Conservation (phyloP, 192 early-diverging fungal genomes). For the Borealophlyctis nickersoniae region DNA sequence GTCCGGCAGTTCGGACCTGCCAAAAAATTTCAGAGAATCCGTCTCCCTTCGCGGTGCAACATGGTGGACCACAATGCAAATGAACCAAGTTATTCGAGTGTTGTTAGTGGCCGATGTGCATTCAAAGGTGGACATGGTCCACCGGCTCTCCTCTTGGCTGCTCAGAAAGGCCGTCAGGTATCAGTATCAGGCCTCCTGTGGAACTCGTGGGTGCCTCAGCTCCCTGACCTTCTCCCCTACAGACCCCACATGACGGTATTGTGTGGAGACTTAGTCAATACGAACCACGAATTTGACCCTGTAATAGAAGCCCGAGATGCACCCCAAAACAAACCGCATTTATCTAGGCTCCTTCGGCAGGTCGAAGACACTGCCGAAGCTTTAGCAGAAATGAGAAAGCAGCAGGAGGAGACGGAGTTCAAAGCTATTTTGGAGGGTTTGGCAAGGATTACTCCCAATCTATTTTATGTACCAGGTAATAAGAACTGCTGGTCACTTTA, state of each 20-base stretch:
- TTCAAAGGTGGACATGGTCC: slow-evolving; percentile 25
- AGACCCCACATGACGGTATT: slow-evolving; percentile 23
- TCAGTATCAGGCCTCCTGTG: background rate
- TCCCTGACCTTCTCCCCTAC: background rate
- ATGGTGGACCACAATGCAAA: background rate
- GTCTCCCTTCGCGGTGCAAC: background rate
- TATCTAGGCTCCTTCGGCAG: background rate
- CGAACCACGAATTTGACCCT: slow-evolving; percentile 19
- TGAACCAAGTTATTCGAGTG: slow-evolving; percentile 4
- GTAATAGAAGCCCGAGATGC: too few relatives aligned
- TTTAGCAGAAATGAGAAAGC: slow-evolving; percentile 6
- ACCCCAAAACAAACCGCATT: background rate
- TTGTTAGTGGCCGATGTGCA: slow-evolving; percentile 24
- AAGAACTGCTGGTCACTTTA: too few relatives aligned
- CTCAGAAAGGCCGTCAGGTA: slow-evolving; percentile 15
- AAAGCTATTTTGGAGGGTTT: slow-evolving; percentile 8
- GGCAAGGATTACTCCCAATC: slow-evolving; percentile 1
- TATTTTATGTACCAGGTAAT: slow-evolving; percentile 27
- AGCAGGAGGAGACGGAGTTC: slow-evolving; percentile 24
- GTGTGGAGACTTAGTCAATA: slow-evolving; percentile 26
- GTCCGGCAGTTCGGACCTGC: too few relatives aligned
- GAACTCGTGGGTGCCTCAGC: background rate
- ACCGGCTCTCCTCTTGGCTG: slow-evolving; percentile 22
- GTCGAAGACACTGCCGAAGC: slow-evolving; percentile 7
- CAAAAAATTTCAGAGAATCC: background rate